These are phyloP conservation scores for Schizosaccharomyces versatilis DNA, from an alignment of 1,139 yeast genomes.

Conservation along the genomic window DNA sequence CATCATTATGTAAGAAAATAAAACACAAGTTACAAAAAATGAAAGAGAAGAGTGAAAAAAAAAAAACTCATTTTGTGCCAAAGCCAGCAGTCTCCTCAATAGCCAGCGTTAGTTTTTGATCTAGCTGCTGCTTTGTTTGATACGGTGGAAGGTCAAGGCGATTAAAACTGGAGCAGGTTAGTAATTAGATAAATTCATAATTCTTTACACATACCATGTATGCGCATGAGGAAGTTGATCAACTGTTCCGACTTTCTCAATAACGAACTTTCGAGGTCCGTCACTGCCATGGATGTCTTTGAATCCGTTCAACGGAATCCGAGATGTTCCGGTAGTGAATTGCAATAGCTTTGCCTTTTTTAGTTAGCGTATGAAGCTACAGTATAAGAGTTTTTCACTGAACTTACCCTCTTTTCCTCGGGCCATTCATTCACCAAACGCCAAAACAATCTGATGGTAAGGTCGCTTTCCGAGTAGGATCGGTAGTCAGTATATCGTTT, in stretches of 20 bases:
- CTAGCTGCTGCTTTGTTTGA: background rate
- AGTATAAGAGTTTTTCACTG: slow-evolving; percentile 26
- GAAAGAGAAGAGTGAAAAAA: too few species aligned
- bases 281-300: slow-evolving; percentile 72
- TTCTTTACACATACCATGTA: background rate
- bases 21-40: too few species aligned
- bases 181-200: background rate
- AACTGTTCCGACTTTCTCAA: slow-evolving; percentile 30
- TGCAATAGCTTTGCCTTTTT: slow-evolving; percentile 27
- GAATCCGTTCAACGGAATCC: slow-evolving; percentile 86
- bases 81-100: slow-evolving; percentile 1
- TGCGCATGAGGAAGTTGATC: background rate
- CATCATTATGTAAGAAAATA: too few species aligned
- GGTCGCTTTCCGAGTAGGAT: slow-evolving; percentile 61
- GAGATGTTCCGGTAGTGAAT: slow-evolving; percentile 90
- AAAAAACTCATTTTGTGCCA: background rate
- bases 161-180: background rate
- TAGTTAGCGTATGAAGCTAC: background rate
- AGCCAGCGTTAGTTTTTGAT: background rate
- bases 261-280: slow-evolving; percentile 67
- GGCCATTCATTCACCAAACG: slow-evolving; percentile 78
- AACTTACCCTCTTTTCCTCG: slow-evolving; percentile 78
- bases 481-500: slow-evolving; percentile 61
- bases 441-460: slow-evolving; percentile 92
- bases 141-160: background rate